phyloP scores from a whole-genome alignment of 192 early-diverging fungal species.

The Coemansia sp. region DNA sequence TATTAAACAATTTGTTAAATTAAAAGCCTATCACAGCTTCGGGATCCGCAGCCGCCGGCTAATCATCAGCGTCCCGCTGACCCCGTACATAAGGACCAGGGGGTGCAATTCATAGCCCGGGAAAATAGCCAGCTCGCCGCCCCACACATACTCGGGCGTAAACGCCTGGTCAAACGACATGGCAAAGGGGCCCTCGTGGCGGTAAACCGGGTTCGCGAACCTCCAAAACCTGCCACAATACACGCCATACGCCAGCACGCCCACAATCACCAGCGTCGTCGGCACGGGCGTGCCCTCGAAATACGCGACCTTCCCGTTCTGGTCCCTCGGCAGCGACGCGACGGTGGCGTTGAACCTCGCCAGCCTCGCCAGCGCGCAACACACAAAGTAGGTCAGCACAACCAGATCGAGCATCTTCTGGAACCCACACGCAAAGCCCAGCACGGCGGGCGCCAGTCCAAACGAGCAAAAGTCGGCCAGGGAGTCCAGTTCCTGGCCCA shows the following conservation, averaged over 20 bases:
- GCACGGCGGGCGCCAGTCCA: conserved; percentile 79
- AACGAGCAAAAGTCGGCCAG: conserved; percentile 80
- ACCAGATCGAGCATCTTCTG: conserved; percentile 76
- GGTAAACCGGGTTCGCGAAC: conserved; percentile 41
- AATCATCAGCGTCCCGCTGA: conserved; percentile 81
- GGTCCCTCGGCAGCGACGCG: conserved; percentile 69
- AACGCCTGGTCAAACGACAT: conserved; percentile 54
- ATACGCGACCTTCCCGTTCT: conserved; percentile 72
- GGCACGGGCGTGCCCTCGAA: conserved; percentile 95
- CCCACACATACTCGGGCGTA: conserved; percentile 56
- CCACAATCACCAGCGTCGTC: conserved; percentile 68
- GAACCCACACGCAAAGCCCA: conserved; percentile 83
- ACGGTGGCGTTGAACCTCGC: conserved; percentile 91
- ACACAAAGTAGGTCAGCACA: conserved; percentile 82
- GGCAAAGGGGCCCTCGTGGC: conserved; percentile 52
- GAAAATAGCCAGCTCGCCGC: conserved; percentile 56
- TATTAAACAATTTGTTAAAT: conserved; percentile 2
- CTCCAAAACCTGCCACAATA: conserved; percentile 52
- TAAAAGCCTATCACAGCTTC: conserved; percentile 53
- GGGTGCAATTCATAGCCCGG: conserved; percentile 75
- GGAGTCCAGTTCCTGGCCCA: conserved; percentile 90
- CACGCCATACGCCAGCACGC: conserved; percentile 62
- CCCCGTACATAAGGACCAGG: conserved; percentile 69
- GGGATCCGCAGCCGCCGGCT: conserved; percentile 74
- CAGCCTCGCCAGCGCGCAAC: conserved; percentile 79